Percentiles rank a stretch among this genome's conserved stretches.
Conservation (phyloP, 129 eudicot species). For the Deinandra increscens region DNA sequence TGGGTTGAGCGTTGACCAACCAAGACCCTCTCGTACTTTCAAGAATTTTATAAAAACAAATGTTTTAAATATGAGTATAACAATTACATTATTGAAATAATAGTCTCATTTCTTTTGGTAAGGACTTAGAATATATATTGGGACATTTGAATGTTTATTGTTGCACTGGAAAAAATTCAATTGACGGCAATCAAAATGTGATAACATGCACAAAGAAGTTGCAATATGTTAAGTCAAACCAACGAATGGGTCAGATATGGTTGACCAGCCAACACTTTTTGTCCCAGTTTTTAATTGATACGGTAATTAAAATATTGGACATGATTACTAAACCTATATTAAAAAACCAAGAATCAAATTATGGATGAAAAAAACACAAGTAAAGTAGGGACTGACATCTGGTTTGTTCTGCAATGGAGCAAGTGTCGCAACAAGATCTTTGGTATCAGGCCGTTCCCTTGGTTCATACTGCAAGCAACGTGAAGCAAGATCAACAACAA, state of each 20-base stretch:
- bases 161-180: not conserved
- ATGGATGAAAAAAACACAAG: not conserved
- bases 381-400: slow-evolving; percentile 44
- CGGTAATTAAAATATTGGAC: not conserved
- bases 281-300: not conserved
- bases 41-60: not conserved
- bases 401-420: slow-evolving; percentile 72
- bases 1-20: not conserved
- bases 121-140: not conserved
- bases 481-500: slow-evolving; percentile 82
- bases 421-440: slow-evolving; percentile 67
- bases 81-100: not conserved
- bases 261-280: slow-evolving; percentile 1
- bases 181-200: not conserved
- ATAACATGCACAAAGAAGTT: not conserved
- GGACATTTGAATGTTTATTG: not conserved
- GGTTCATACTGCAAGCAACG: slow-evolving; percentile 90
- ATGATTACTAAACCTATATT: not conserved
- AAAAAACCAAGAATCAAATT: not conserved
- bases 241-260: not conserved
- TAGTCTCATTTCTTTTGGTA: not conserved
- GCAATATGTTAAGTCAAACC: not conserved
- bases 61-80: not conserved
- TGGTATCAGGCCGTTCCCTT: slow-evolving; percentile 84
- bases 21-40: not conserved